Conservation (phyloP, 2,329 filamentous ascomycete species). For the Seiridium unicorne region DNA sequence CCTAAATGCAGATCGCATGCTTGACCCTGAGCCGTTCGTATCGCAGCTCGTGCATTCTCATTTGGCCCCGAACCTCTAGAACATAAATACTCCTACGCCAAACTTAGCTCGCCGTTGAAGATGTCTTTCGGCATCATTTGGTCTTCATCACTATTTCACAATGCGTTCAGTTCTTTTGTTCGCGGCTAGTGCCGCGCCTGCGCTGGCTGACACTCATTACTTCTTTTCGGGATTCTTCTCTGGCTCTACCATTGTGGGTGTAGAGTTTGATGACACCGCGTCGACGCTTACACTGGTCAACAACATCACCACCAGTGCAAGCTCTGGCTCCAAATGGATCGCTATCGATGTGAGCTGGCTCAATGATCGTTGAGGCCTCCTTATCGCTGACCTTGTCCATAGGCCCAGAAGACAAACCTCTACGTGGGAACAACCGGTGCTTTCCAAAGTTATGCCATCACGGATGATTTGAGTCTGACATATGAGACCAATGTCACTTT, state of each 20-base stretch:
- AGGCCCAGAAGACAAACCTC: constrained; percentile 11
- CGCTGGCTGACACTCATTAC: constrained; percentile 9
- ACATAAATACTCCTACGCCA: neutral
- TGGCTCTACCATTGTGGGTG: constrained; percentile 10
- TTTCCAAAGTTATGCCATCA: constrained; percentile 17
- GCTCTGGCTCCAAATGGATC: constrained; percentile 17
- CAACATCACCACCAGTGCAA: constrained; percentile 17
- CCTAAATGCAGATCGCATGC: neutral
- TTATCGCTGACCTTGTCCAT: neutral
- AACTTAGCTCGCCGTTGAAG: neutral
- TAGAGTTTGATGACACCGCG: constrained; percentile 29
- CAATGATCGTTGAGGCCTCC: neutral
- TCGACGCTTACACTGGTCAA: constrained; percentile 18
- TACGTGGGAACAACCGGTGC: constrained; percentile 16
- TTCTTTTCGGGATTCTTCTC: constrained; percentile 15
- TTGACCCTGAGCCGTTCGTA: neutral
- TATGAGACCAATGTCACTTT: constrained; percentile 15
- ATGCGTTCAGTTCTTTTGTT: neutral
- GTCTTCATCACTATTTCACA: neutral
- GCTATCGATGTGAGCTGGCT: constrained; percentile 17
- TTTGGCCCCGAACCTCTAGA: neutral
- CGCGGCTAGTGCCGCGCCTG: neutral
- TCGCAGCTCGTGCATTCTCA: neutral
- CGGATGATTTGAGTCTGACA: constrained; percentile 11
- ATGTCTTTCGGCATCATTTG: neutral